phyloP scores from a whole-genome alignment of 371 early-diverging fungal genomes.

The Mucor sp. region DNA sequence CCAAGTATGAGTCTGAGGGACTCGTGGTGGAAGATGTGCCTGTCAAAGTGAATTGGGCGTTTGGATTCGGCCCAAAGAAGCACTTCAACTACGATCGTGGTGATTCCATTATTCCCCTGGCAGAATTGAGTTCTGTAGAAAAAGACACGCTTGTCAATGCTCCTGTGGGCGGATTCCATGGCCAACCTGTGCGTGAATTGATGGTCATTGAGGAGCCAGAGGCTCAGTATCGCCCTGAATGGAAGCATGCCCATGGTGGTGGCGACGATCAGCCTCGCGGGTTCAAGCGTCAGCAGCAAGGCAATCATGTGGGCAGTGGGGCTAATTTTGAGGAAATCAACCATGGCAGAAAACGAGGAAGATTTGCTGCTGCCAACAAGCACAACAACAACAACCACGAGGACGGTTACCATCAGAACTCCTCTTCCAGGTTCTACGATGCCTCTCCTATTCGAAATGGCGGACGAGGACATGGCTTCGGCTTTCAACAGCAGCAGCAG shows the following conservation, averaged over 20 bases:
- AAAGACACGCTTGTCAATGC: slow-evolving; percentile 39
- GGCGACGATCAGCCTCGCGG: slow-evolving; percentile 7
- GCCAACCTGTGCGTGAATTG: slow-evolving; percentile 37
- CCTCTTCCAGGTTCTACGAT: neutral
- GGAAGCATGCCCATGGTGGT: slow-evolving; percentile 27
- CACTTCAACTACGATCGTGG: slow-evolving; percentile 48
- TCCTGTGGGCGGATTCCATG: slow-evolving; percentile 48
- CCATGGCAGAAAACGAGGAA: slow-evolving; percentile 8
- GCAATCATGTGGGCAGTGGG: neutral
- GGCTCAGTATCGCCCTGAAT: slow-evolving; percentile 45
- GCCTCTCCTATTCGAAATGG: neutral
- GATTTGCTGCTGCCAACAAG: neutral
- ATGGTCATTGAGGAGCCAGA: slow-evolving; percentile 54
- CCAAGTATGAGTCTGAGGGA: slow-evolving; percentile 28
- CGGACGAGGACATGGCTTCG: slow-evolving; percentile 2
- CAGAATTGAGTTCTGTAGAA: slow-evolving; percentile 37
- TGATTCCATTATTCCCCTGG: slow-evolving; percentile 47
- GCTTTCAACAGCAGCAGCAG: slow-evolving; percentile 5
- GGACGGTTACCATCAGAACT: neutral
- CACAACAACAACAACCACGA: neutral
- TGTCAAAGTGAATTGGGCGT: slow-evolving; percentile 53
- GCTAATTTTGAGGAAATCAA: slow-evolving; percentile 11
- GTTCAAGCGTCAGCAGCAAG: slow-evolving; percentile 2
- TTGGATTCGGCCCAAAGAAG: slow-evolving; percentile 53
- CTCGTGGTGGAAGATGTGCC: slow-evolving; percentile 26